Base-by-base conservation (phyloP, 2,329 filamentous ascomycete species). In the Claviceps digitariae region DNA sequence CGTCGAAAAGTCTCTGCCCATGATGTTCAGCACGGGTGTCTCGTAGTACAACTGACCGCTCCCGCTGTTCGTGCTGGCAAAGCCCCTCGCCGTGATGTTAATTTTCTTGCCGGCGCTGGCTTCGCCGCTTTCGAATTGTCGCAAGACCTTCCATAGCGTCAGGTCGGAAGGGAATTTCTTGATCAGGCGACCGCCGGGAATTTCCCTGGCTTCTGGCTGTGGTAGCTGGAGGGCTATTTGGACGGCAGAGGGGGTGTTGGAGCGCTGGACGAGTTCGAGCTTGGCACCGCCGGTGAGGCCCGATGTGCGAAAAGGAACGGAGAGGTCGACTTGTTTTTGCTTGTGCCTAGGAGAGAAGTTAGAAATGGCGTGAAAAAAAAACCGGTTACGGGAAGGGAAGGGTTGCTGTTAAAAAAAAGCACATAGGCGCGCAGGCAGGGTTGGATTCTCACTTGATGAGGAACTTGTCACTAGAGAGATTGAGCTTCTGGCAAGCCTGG, bases 161-260 rank as follows among this genome's bases (percentile, higher is more conserved):
- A 88, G 87, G 59, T 88, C 86, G 67, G 87, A 95, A 1, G 90
- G 83, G 56, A 97, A 90, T 64, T 93, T 95, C 65, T 93, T 84
- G 53, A 83, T 81, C 43, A 95, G 70, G 31, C 90, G 82, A 25
- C 82, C 81, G 58, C 80, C 81, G 1, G 82, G 77, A 21, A 78
- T 74, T 49, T 77, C 74, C 46, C 72, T 74, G 21, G 78, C 81
- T 64, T 93, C 86, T 23, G 83, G 79, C 38, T 83, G 77, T 3
- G 89, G 87, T 29, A 96, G 74, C 64, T 95, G 87, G 13, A 98
- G 73, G n/a, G 88, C 91, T 44, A 98, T 85, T 43, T 86, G 90
- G 53, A 98, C 85, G 48, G 86, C 85, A 1, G 88, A 84, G 0
- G 90, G 86, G 0, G 90, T 93, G 54, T 87, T 87, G 47, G 90